phyloP scores from a whole-genome alignment of 495 filamentous ascomycete species.

The Choiromyces venosus region DNA sequence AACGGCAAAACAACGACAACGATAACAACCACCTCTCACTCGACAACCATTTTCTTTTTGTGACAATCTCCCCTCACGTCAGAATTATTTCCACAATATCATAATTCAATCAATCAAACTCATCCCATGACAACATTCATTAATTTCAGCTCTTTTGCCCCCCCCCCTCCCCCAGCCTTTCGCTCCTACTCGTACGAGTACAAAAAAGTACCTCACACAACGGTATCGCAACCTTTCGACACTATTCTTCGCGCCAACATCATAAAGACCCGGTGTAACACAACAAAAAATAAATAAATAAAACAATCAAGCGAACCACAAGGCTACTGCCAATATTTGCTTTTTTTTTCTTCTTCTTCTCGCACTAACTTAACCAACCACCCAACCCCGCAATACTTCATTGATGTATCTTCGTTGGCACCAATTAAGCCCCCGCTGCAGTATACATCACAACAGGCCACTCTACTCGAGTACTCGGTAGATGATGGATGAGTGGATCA shows the following conservation, averaged over 20 bases:
- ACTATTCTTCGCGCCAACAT: neutral
- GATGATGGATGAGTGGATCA: neutral
- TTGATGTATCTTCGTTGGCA: neutral
- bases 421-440: neutral
- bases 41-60: neutral
- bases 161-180: neutral
- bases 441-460: neutral
- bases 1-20: no score
- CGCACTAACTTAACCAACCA: neutral
- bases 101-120: neutral
- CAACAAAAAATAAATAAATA: neutral
- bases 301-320: neutral
- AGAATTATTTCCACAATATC: neutral
- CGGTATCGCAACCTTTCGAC: neutral
- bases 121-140: neutral
- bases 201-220: neutral
- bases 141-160: neutral
- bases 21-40: neutral
- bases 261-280: neutral
- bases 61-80: neutral
- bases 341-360: neutral
- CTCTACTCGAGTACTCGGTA: neutral
- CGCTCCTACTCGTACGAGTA: neutral
- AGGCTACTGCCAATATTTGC: neutral
- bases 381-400: neutral